Conservation (phyloP, 495 filamentous ascomycete genomes). For the Symbiotaphrina buchneri region DNA sequence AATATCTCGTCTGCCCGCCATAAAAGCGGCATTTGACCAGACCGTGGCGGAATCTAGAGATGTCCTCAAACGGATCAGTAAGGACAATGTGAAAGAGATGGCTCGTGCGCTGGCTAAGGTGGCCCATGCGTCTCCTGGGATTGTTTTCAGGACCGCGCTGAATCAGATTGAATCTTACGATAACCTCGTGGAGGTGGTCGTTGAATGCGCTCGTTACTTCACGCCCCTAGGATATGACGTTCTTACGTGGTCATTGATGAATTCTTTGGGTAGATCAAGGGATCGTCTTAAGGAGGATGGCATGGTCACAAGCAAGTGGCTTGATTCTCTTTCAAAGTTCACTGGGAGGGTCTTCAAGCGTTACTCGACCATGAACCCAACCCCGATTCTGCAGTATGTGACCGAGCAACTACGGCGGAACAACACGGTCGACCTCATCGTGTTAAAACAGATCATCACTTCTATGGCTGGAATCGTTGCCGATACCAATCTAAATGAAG, state of each 20-base stretch:
- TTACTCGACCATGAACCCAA: slow-evolving; percentile 59
- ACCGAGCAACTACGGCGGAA: slow-evolving; percentile 57
- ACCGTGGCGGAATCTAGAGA: slow-evolving; percentile 56
- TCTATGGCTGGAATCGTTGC: slow-evolving; percentile 87
- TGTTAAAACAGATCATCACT: slow-evolving; percentile 67
- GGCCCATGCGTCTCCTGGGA: slow-evolving; percentile 66
- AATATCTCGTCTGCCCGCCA: slow-evolving; percentile 52
- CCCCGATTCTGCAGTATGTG: slow-evolving; percentile 76
- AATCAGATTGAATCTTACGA: slow-evolving; percentile 76
- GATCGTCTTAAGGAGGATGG: slow-evolving; percentile 65
- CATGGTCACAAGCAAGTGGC: slow-evolving; percentile 72
- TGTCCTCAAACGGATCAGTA: slow-evolving; percentile 64
- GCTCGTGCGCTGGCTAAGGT: slow-evolving; percentile 71
- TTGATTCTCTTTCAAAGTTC: slow-evolving; percentile 65
- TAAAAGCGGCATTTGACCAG: slow-evolving; percentile 55
- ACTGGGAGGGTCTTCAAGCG: slow-evolving; percentile 71
- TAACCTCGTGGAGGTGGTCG: slow-evolving; percentile 79
- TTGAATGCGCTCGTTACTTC: slow-evolving; percentile 84
- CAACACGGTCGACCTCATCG: slow-evolving; percentile 66
- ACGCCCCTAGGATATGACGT: slow-evolving; percentile 85
- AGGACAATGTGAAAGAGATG: slow-evolving; percentile 66
- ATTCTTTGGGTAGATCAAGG: slow-evolving; percentile 48
- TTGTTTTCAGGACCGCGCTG: slow-evolving; percentile 73
- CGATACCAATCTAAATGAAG: slow-evolving; percentile 64
- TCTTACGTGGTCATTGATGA: slow-evolving; percentile 70